These are phyloP conservation scores for Boletus patriciae DNA, from an alignment of 768 basidiomycete genomes.

Conservation along the genomic window DNA sequence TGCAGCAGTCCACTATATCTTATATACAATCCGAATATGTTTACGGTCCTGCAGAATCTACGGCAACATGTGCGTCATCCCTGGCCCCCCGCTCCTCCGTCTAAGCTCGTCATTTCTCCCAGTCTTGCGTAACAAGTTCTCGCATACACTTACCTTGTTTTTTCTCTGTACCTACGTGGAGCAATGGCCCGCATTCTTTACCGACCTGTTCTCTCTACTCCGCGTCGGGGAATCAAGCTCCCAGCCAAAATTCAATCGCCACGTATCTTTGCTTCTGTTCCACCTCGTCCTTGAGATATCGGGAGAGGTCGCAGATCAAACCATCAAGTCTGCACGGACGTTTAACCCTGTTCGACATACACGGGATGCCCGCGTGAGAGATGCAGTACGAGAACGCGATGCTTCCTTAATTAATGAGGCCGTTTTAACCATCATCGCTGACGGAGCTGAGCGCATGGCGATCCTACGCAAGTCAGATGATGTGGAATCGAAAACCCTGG, in stretches of 20 bases:
- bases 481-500: conserved; percentile 49
- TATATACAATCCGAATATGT: conserved; percentile 92
- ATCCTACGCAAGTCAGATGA: conserved; percentile 47
- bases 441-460: conserved; percentile 61
- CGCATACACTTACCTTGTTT: conserved; percentile 84
- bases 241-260: conserved; percentile 68
- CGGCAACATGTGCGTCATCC: conserved; percentile 68
- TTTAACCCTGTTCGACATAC: conserved; percentile 69
- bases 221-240: conserved; percentile 57
- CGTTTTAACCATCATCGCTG: conserved; percentile 78
- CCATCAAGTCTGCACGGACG: conserved; percentile 82
- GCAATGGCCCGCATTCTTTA: conserved; percentile 86
- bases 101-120: conserved; percentile 16
- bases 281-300: conserved; percentile 93
- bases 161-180: conserved; percentile 85
- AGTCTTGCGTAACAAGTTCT: conserved; percentile 96
- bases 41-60: conserved; percentile 78
- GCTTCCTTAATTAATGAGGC: conserved; percentile 84
- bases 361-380: conserved; percentile 82
- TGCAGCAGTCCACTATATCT: conserved; percentile 74
- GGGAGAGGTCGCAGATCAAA: conserved; percentile 94
- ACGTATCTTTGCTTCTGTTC: conserved; percentile 86
- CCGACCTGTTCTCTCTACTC: conserved; percentile 72
- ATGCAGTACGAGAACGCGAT: conserved; percentile 88
- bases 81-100: neutral